Evolutionary conservation across 1,139 yeast genomes (phyloP).

Genomic region (Kodamaea ohmeri): DNA sequence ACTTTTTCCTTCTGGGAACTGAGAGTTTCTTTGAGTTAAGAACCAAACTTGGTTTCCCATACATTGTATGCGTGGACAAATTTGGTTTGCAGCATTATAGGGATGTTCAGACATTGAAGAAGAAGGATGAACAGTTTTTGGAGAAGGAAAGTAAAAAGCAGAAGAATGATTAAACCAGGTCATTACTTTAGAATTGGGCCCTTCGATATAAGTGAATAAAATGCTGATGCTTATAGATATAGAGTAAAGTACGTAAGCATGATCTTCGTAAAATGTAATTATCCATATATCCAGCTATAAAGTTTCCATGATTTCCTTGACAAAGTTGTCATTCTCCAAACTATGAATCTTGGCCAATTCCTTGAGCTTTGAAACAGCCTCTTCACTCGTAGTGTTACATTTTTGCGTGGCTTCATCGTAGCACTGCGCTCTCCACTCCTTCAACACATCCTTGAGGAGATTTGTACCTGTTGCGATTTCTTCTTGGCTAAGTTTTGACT

Average conservation of each 20-base stretch:
- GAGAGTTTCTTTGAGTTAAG: constrained; percentile 50
- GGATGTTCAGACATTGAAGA: constrained; percentile 22
- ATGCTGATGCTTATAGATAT: too few relatives aligned
- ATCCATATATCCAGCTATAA: constrained; percentile 18
- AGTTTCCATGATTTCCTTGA: constrained; percentile 39
- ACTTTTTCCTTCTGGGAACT: constrained; percentile 56
- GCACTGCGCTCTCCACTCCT: constrained; percentile 58
- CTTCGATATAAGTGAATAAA: too few relatives aligned
- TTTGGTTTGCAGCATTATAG: constrained; percentile 28
- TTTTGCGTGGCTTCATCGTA: constrained; percentile 36
- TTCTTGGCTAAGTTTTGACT: constrained; percentile 49
- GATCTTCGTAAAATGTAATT: neutral
- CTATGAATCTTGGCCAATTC: constrained; percentile 28
- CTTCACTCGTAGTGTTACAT: constrained; percentile 27
- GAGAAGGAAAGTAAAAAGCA: constrained; percentile 10
- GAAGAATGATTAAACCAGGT: too few relatives aligned
- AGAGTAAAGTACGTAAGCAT: too few relatives aligned
- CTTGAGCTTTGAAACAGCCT: constrained; percentile 39
- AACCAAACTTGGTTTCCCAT: constrained; percentile 41
- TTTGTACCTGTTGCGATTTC: constrained; percentile 59
- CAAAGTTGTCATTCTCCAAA: constrained; percentile 34
- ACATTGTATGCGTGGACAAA: constrained; percentile 30
- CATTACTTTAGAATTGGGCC: too few relatives aligned
- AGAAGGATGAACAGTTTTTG: constrained; percentile 17
- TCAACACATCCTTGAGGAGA: constrained; percentile 52